phyloP scores from a whole-genome alignment of 768 basidiomycete genomes.

The Boletus edulis region DNA sequence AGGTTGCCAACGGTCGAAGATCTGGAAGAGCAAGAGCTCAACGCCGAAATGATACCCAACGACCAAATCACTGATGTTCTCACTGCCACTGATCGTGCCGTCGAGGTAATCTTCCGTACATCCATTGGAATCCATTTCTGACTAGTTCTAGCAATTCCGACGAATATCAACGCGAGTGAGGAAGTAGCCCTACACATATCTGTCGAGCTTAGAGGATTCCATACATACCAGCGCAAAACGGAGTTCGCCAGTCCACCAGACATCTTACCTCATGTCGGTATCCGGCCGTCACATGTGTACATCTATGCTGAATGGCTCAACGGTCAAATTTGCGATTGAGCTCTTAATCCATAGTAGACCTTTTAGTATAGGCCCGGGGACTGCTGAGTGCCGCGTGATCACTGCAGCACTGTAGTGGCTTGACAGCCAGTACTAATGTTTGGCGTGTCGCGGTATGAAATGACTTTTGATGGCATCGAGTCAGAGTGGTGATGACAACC shows the following conservation, averaged over 20 bases:
- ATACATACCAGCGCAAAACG: constrained; percentile 90
- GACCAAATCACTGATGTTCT: constrained; percentile 29
- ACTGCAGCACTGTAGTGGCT: too few relatives aligned
- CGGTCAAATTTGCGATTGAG: constrained; percentile 89
- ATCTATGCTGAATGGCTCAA: constrained; percentile 44
- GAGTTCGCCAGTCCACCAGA: constrained; percentile 33
- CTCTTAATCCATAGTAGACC: constrained; percentile 48
- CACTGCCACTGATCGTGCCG: constrained; percentile 68
- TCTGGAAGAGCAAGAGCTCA: too few relatives aligned
- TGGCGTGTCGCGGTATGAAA: too few relatives aligned
- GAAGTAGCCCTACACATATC: constrained; percentile 75
- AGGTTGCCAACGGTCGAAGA: too few relatives aligned
- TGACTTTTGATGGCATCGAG: too few relatives aligned
- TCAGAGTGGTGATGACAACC: too few relatives aligned
- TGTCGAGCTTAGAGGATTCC: constrained; percentile 94
- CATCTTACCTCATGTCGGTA: constrained; percentile 66
- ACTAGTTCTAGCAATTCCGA: constrained; percentile 65
- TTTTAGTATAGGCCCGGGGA: too few relatives aligned
- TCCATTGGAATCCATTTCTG: background rate
- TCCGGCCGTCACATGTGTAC: constrained; percentile 72
- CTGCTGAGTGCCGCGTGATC: too few relatives aligned
- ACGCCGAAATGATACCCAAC: too few relatives aligned
- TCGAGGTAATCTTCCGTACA: constrained; percentile 52
- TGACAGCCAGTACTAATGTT: too few relatives aligned
- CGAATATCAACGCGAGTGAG: constrained; percentile 60